phyloP scores from a whole-genome alignment of 2,329 filamentous ascomycete genomes.

The Fusarium neocosmosporiellum region DNA sequence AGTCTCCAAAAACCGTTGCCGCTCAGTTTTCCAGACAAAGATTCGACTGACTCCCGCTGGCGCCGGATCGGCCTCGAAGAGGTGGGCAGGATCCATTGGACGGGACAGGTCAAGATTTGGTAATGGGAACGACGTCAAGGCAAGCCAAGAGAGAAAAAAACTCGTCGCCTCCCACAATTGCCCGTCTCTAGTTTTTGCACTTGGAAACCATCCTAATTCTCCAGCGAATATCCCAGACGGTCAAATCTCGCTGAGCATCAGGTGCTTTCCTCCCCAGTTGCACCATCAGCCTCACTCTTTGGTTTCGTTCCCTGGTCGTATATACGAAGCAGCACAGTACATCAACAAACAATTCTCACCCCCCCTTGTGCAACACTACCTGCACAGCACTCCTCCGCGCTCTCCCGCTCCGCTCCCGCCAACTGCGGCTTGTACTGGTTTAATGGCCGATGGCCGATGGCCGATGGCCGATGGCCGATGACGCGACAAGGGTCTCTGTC shows the following conservation, averaged over 20 bases:
- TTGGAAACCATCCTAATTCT: neutral
- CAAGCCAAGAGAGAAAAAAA: constrained; percentile 35
- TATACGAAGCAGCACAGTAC: constrained; percentile 6
- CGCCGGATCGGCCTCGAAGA: constrained; percentile 34
- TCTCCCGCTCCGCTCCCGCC: constrained; percentile 26
- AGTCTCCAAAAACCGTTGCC: constrained; percentile 22
- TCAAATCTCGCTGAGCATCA: constrained; percentile 23
- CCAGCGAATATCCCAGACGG: neutral
- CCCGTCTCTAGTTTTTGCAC: constrained; percentile 25
- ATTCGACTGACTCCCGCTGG: constrained; percentile 21
- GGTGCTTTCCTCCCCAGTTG: constrained; percentile 18
- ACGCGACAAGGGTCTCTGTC: constrained; percentile 29
- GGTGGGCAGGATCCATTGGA: constrained; percentile 46
- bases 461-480: constrained; percentile 12
- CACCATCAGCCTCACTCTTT: constrained; percentile 9
- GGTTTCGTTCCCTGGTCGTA: constrained; percentile 25
- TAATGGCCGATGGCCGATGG: constrained; percentile 11
- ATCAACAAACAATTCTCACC: neutral
- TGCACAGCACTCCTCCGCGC: neutral
- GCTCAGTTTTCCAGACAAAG: constrained; percentile 26
- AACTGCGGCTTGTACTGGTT: neutral
- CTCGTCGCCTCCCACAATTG: constrained; percentile 16
- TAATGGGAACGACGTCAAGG: constrained; percentile 51
- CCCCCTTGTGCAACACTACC: neutral
- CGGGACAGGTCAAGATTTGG: constrained; percentile 46